Evolutionary conservation across 2,329 filamentous ascomycete genomes (phyloP).

Genomic region (Sclerotinia trifoliorum): DNA sequence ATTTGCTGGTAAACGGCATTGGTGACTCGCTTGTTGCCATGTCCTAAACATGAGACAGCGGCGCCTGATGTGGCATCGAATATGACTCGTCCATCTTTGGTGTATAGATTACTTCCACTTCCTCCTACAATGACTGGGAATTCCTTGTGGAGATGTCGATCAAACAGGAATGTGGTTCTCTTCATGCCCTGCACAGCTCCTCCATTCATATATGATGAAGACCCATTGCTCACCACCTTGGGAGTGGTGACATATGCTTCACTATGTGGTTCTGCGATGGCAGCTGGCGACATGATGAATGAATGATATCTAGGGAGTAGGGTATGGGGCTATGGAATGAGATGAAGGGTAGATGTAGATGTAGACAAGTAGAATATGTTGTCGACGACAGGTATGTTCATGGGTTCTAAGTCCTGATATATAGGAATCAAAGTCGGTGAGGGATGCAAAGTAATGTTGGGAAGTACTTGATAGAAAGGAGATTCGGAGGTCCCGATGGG

Average conservation of each 20-base stretch:
- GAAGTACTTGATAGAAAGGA: slow-evolving; percentile 7
- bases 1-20: slow-evolving; percentile 61
- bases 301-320: not conserved
- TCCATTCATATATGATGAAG: slow-evolving; percentile 11
- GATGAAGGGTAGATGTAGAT: not conserved
- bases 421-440: slow-evolving; percentile 1
- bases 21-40: slow-evolving; percentile 60
- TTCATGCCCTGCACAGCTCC: slow-evolving; percentile 24
- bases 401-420: slow-evolving; percentile 10
- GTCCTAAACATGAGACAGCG: slow-evolving; percentile 69
- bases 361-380: slow-evolving; percentile 5
- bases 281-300: slow-evolving; percentile 21
- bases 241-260: not conserved
- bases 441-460: not conserved
- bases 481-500: slow-evolving; percentile 4
- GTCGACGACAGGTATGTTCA: slow-evolving; percentile 7
- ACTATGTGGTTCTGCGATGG: slow-evolving; percentile 17
- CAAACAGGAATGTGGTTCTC: slow-evolving; percentile 32
- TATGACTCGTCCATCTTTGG: slow-evolving; percentile 53
- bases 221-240: not conserved
- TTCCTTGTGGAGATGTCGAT: slow-evolving; percentile 36
- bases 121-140: slow-evolving; percentile 35
- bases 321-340: not conserved
- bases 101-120: slow-evolving; percentile 36
- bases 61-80: slow-evolving; percentile 74